phyloP scores from a whole-genome alignment of 495 filamentous ascomycete genomes.

The Neurospora africana region DNA sequence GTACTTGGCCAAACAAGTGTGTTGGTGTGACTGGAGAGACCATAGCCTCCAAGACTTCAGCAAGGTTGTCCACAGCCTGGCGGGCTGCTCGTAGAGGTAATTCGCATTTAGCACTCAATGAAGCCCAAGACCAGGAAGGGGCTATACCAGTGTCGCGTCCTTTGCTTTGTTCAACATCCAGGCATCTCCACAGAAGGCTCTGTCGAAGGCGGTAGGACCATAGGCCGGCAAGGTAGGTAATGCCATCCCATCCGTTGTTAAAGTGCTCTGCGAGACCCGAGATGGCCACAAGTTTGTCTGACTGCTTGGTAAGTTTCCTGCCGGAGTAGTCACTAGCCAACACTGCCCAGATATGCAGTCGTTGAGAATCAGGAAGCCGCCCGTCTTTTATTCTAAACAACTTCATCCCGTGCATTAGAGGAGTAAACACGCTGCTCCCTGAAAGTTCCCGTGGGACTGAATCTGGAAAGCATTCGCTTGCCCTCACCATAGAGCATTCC shows the following conservation, averaged over 20 bases:
- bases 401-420: neutral
- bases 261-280: neutral
- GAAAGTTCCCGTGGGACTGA: too few relatives aligned
- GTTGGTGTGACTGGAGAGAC: neutral
- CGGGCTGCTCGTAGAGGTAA: too few relatives aligned
- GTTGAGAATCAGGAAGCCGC: neutral
- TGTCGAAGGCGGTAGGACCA: conserved; percentile 1
- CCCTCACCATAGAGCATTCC: conserved; percentile 2
- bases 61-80: neutral
- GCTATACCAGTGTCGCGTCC: neutral
- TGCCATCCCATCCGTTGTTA: neutral
- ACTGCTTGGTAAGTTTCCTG: conserved; percentile 4
- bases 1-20: neutral
- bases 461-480: conserved; percentile 7
- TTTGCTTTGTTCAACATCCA: neutral
- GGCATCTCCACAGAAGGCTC: neutral
- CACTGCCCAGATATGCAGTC: neutral
- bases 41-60: neutral
- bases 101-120: neutral
- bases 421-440: too few relatives aligned
- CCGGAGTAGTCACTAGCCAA: conserved; percentile 8
- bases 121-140: neutral
- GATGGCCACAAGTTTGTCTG: conserved; percentile 10
- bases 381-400: neutral
- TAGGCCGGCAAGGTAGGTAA: conserved; percentile 15